Evolutionary conservation across 306 rosid genomes (phyloP), one percentile per base, ranked within the genome.

Genomic region (Spatholobus suberectus): DNA sequence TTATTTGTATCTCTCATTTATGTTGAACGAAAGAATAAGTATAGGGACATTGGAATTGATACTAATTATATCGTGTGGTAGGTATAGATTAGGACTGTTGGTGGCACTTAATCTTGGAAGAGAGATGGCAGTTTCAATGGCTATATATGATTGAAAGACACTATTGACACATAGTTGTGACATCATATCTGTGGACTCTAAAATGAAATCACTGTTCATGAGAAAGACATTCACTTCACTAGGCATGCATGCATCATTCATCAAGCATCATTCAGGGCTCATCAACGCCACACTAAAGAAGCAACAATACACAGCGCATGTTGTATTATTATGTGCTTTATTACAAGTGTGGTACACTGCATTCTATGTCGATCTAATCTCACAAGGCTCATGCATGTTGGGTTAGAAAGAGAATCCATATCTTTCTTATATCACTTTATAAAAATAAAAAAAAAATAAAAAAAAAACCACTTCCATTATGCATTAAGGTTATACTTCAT

Each of bases 121-220:
- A 72, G 23, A 47, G 66, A 52, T 8, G 65, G 57, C 3, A 35
- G 26, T 35, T 59, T 81, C 54, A 58, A 58, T 74, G 69, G 69
- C 26, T 68, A 63, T 61, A 51, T 38, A 74, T 77, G 86, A 85
- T 68, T 67, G 82, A 78, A 51, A 32, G 61, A 7, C 21, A 80
- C 89, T 88, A 57, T 85, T 83, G 65, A 65, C 83, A 68, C 58
- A 77, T 75, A 72, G 73, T 81, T 27, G 21, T 88, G 89, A 88
- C 86, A 63, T 85, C 89, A 85, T 43, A n/a, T 41, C 43, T 59
- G 18, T 76, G 2, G 1, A 35, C 21, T 21, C 8, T 1, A 34
- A 35, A 66, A 66, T 66, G 47, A 35, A 37, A 35, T 37, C 26
- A 66, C 72, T 66, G 21, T 66, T 55, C 9, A 57, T 55, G 57